A percentile compares a stretch with the other conserved stretches of the same genome.
phyloP scores from a whole-genome alignment of 2,329 filamentous ascomycete genomes.

The Aspergillus sp. region DNA sequence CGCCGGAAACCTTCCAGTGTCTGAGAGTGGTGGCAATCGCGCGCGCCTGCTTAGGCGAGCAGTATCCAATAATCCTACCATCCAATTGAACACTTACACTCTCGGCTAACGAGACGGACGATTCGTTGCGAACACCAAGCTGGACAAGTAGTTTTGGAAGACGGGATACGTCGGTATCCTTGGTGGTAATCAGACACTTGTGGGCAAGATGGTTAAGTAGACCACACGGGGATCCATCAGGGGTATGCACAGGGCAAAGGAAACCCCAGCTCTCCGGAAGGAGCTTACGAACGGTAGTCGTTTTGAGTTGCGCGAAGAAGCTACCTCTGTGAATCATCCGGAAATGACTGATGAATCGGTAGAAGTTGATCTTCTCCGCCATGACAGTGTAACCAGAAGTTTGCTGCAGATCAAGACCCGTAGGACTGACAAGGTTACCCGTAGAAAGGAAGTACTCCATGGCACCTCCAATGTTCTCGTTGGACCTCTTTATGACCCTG shows the following conservation, averaged over 20 bases:
- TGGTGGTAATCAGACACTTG: constrained; percentile 86
- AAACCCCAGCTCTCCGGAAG: constrained; percentile 98
- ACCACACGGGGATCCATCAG: constrained; percentile 92
- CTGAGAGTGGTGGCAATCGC: constrained; percentile 82
- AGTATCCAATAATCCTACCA: constrained; percentile 86
- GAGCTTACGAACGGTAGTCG: constrained; percentile 92
- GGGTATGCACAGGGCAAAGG: constrained; percentile 94
- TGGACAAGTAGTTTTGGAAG: constrained; percentile 73
- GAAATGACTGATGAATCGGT: constrained; percentile 98
- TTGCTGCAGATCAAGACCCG: constrained; percentile 91
- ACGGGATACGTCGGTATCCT: constrained; percentile 69
- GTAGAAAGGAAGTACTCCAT: constrained; percentile 97
- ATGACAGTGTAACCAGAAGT: constrained; percentile 94
- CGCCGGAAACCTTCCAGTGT: constrained; percentile 92
- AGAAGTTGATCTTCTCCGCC: constrained; percentile 98
- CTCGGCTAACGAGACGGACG: constrained; percentile 76
- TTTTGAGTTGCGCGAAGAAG: constrained; percentile 97
- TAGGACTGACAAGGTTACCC: constrained; percentile 87
- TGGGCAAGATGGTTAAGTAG: constrained; percentile 93
- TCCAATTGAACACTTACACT: constrained; percentile 89
- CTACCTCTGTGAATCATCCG: constrained; percentile 98
- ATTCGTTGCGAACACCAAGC: constrained; percentile 73
- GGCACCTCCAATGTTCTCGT: constrained; percentile 82
- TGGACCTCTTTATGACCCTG: constrained; percentile 76
- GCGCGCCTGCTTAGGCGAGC: constrained; percentile 77